phyloP scores from a whole-genome alignment of 768 basidiomycete genomes.

The Amanita thiersii region DNA sequence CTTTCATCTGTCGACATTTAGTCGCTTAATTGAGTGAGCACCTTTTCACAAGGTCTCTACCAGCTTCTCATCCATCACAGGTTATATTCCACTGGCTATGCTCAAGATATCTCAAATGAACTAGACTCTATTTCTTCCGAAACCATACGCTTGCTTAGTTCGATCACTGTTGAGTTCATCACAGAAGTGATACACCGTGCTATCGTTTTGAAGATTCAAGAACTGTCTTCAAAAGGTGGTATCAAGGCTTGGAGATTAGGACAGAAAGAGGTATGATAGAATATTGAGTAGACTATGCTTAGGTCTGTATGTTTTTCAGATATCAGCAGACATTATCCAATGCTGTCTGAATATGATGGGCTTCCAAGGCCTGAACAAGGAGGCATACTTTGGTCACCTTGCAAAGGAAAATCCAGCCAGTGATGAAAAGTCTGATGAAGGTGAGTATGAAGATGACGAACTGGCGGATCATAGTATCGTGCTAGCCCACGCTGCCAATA shows the following conservation, averaged over 20 bases:
- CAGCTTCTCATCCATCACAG: conserved; percentile 8
- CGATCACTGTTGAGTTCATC: conserved; percentile 41
- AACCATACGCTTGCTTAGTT: conserved; percentile 37
- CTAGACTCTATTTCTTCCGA: conserved; percentile 36
- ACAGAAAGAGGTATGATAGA: conserved; percentile 29
- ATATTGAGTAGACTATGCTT: conserved; percentile 2
- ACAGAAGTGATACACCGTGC: conserved; percentile 41
- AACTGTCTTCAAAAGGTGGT: conserved; percentile 45
- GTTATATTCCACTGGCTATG: conserved; percentile 16
- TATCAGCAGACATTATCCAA: conserved; percentile 33
- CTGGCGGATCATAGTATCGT: background rate
- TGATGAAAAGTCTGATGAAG: conserved; percentile 10
- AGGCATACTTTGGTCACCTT: conserved; percentile 31
- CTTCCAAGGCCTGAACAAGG: conserved; percentile 24
- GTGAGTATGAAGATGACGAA: conserved; percentile 13
- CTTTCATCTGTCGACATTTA: conserved; percentile 34
- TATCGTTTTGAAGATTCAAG: conserved; percentile 51
- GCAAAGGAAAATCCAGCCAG: conserved; percentile 11
- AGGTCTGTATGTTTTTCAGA: conserved; percentile 20
- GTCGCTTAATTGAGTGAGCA: conserved; percentile 30
- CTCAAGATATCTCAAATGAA: conserved; percentile 15
- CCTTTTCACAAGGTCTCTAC: background rate
- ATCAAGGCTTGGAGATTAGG: conserved; percentile 52
- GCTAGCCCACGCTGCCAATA: background rate
- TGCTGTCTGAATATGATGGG: conserved; percentile 44